Base-by-base conservation (phyloP, 2,329 filamentous ascomycete genomes). In the Claviceps monticola region DNA sequence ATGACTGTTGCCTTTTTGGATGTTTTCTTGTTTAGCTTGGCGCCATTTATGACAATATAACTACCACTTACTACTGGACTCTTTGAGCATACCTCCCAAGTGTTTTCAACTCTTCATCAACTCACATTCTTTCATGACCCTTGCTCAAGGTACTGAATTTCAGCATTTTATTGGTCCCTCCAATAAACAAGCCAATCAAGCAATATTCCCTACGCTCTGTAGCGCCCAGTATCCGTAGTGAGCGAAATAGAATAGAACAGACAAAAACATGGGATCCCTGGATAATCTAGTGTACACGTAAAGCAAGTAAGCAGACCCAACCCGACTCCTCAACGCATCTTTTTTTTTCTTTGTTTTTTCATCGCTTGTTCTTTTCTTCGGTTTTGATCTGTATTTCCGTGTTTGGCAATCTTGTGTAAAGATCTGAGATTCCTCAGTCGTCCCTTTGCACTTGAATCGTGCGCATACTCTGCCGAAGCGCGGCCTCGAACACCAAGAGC, bases 251-350 rank as follows among this genome's bases (percentile, higher is more conserved):
- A 17, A 46, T 34, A 34, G 11, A 46, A 46, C n/a, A 46, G 6
- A n/a, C 5, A 9, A 41, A 41, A 41, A 41, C 14, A 17, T 16
- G 13, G 26, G 19, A 26, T 46, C 21, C 44, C 44, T 17, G 5
- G 16, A 46, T 34, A 34, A 34, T 46, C 23, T 48, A 16, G 53
- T 37, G 44, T 56, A 55, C 53, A 56, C 26, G 44, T 16, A 36
- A 55, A 52, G 44, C 37, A 53, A 29, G 8, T 19, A 49, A 29
- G 23, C 41, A 39, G 36, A 48, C 51, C 29, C 42, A 21, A 11
- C 47, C 47, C 21, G 37, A 50, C 48, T 43, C 51, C 47, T 39
- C 13, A 21, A 46, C 19, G 2, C 34, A 36, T 23, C 9, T 44
- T 37, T 46, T 19, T 51, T 39, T 46, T 46, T 36, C 29, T 9